Evolutionary conservation across 805 yeast genomes (phyloP), one percentile per base, ranked within the genome.

Genomic region (Starmerella roubikii): DNA sequence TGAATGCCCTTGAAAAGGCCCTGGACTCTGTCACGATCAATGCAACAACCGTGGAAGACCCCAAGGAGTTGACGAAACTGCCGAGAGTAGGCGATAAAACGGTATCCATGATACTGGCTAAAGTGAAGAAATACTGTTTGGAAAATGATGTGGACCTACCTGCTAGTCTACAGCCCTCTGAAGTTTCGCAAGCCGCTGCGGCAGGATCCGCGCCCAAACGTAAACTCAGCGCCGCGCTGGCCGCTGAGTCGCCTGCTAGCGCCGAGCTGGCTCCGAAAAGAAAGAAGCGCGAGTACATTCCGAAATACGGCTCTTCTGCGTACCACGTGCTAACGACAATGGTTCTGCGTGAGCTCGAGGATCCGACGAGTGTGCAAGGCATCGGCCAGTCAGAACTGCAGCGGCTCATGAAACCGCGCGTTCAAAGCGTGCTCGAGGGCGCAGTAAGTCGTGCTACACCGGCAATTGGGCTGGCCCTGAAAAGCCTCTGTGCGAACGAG

Each of bases 41-140:
- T 28, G 16, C 25, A 1, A 39, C 31, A 3, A 30, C 35, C n/a
- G 39, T 45, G 9, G 9, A 25, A 3, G 46, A 47, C 26, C 70
- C 91, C 1, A 59, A 61, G 24, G 76, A 80, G 37, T 61, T 88
- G 32, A 56, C 58, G 13, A 64, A 66, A 48, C 65, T 88, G 30
- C 76, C 69, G 40, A 79, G 65, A 33, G 67, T 88, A 26, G 97
- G 97, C 1, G 77, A 72, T 11, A 74, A 76, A 40, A 74, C 81
- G 7, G 72, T 80, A 25, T 59, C 56, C 2, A 52, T 59, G 22
- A 59, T 88, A 40, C 62, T 66, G 20, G 56, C 61, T 30, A 67
- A 65, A 44, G 57, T 82, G 19, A 46, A 56, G 11, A 51, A 52
- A 2, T 69, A 82, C 57, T 84, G 94, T 52, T 50, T 58, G n/a